Evolutionary conservation across 2,329 filamentous ascomycete genomes (phyloP).

Genomic region (Penicillium nordicum): DNA sequence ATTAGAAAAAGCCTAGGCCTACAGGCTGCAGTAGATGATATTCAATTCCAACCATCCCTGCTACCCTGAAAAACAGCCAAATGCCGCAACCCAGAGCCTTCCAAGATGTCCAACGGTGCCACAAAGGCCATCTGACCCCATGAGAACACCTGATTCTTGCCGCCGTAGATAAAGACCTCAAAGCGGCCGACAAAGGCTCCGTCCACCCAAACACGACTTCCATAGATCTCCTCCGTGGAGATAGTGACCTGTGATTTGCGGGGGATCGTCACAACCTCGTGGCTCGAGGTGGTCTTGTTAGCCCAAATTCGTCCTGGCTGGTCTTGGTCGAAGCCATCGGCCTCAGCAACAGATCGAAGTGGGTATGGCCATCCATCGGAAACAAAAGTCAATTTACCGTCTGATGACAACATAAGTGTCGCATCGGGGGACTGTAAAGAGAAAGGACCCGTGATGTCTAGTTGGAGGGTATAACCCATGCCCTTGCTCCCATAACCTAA

Average conservation of each 20-base stretch:
- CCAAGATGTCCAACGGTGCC: slow-evolving; percentile 43
- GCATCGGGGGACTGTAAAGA: slow-evolving; percentile 45
- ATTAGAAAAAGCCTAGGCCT: too few relatives aligned
- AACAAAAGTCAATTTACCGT: slow-evolving; percentile 43
- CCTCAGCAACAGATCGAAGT: slow-evolving; percentile 44
- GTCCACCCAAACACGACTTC: slow-evolving; percentile 50
- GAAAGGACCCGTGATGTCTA: slow-evolving; percentile 48
- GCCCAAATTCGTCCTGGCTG: slow-evolving; percentile 54
- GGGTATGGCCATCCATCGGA: slow-evolving; percentile 49
- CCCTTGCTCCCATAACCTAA: slow-evolving; percentile 52
- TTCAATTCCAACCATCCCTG: not conserved
- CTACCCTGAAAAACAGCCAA: slow-evolving; percentile 5
- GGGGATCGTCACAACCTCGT: slow-evolving; percentile 40
- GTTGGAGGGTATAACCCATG: slow-evolving; percentile 54
- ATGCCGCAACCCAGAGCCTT: slow-evolving; percentile 9
- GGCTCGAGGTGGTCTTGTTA: slow-evolving; percentile 48
- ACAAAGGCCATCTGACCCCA: slow-evolving; percentile 59
- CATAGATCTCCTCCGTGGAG: slow-evolving; percentile 45
- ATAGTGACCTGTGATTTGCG: slow-evolving; percentile 40
- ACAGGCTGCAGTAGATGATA: not conserved
- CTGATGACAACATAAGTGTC: slow-evolving; percentile 36
- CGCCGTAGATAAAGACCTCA: slow-evolving; percentile 55
- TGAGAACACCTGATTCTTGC: slow-evolving; percentile 50
- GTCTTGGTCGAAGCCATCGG: slow-evolving; percentile 46
- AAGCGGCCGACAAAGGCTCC: slow-evolving; percentile 49